Base-by-base conservation (phyloP, 805 yeast species). In the Lachancea fermentati region DNA sequence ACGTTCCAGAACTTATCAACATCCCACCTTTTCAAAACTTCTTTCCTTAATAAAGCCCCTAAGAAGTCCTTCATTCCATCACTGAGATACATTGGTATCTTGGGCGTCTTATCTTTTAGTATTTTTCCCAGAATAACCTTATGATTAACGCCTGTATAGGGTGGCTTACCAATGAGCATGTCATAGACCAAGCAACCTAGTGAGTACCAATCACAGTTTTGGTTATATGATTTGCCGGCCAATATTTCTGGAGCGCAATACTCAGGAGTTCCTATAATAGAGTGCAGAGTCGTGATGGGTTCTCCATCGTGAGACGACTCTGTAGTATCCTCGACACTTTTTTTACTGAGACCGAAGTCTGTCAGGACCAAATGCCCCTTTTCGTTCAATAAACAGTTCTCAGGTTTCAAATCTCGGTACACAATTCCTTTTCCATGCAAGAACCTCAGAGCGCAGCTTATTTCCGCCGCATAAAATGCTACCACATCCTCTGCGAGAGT, bases 201-300 rank as follows among this genome's bases (percentile, higher is more conserved):
- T 0, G 95, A 85, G 87, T 95, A 87, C 85, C 95, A 86, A 59
- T 87, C 96, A 36, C 88, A 93, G 24, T 78, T 72, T 39, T 76
- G 81, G 51, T 82, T 87, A 59, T 87, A 88, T 13, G 78, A 76
- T 50, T 79, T 74, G 16, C 95, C 95, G 43, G 73, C 76, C 19
- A 87, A 66, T 24, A 88, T 81, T 58, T 87, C 96, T 2, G 96
- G 96, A 0, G 96, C 96, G 79, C 87, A 61, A 32, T 67, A 63
- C 40, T 73, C 72, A 4, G 68, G 75, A 3, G 73, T 66, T 18
- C 73, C 70, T 28, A 67, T 55, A 37, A 73, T 54, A 0, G 77
- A 61, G 40, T 66, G 63, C 17, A 65, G 51, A 5, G 55, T 58
- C 14, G 46, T 46, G 4, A 58, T 50, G 26, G 65, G 63, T 15